Conservation (phyloP, 352 stramenopile genomes). For the Phytophthora capsici region DNA sequence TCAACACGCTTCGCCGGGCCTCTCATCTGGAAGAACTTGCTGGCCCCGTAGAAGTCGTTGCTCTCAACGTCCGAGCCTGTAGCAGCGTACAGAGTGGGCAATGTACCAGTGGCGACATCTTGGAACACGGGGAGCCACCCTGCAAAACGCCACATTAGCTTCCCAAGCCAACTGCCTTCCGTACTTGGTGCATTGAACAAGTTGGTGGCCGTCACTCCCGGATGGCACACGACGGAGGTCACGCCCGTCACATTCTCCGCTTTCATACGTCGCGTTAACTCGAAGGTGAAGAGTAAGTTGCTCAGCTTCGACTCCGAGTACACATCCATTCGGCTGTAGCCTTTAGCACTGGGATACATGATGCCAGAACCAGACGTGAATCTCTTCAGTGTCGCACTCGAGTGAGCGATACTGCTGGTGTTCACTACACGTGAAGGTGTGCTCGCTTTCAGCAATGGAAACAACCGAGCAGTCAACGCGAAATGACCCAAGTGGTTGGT, state of each 20-base stretch:
- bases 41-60: slow-evolving; percentile 52
- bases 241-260: slow-evolving; percentile 26
- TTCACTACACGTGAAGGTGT: slow-evolving; percentile 30
- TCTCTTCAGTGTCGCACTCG: slow-evolving; percentile 13
- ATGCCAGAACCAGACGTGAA: slow-evolving; percentile 22
- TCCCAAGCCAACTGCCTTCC: slow-evolving; percentile 20
- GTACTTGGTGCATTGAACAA: slow-evolving; percentile 13
- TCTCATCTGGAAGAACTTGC: slow-evolving; percentile 32
- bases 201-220: slow-evolving; percentile 40
- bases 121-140: slow-evolving; percentile 9
- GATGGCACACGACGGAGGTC: slow-evolving; percentile 38
- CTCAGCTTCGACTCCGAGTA: slow-evolving; percentile 60
- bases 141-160: slow-evolving; percentile 5
- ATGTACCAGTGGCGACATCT: slow-evolving; percentile 31
- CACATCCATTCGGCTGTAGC: slow-evolving; percentile 28
- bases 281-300: slow-evolving; percentile 61
- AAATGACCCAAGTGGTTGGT: slow-evolving; percentile 45
- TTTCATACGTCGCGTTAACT: slow-evolving; percentile 46
- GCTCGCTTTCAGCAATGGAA: slow-evolving; percentile 45
- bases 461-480: slow-evolving; percentile 47
- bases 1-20: slow-evolving; percentile 36
- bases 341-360: slow-evolving; percentile 12
- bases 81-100: slow-evolving; percentile 55
- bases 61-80: slow-evolving; percentile 34
- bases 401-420: slow-evolving; percentile 47